phyloP scores from a whole-genome alignment of 306 rosid species.

The Fragaria nilgerrensis region DNA sequence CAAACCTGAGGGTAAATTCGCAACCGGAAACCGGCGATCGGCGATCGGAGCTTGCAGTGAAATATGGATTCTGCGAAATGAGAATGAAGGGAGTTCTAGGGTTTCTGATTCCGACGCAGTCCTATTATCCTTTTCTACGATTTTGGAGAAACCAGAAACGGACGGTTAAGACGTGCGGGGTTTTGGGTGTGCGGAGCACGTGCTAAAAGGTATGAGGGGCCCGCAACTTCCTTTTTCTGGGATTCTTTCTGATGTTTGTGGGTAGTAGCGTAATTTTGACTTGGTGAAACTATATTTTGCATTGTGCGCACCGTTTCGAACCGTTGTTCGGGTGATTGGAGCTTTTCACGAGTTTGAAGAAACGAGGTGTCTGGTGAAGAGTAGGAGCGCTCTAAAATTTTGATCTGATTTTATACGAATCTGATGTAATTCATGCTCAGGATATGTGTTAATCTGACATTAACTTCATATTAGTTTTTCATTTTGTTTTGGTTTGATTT shows the following conservation, averaged over 20 bases:
- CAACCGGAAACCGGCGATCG: neutral
- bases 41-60: neutral
- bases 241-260: neutral
- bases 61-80: neutral
- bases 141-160: neutral
- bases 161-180: slow-evolving; percentile 31
- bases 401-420: too few species aligned
- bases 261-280: too few species aligned
- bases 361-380: too few species aligned
- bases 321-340: too few species aligned
- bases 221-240: neutral
- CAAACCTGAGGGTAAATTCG: neutral
- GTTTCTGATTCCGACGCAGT: slow-evolving; percentile 5
- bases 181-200: slow-evolving; percentile 28
- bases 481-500: too few species aligned
- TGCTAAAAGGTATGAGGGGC: neutral
- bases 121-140: neutral
- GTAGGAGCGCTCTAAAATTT: too few species aligned
- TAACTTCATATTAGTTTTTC: too few species aligned
- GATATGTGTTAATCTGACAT: too few species aligned
- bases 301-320: too few species aligned
- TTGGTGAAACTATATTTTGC: too few species aligned
- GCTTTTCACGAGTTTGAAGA: too few species aligned
- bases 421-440: too few species aligned
- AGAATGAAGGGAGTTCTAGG: neutral